A percentile compares a stretch with the other conserved stretches of the same genome.
These are phyloP conservation scores for Mucuna pruriens DNA, from an alignment of 306 rosid species.

Conservation along the genomic window DNA sequence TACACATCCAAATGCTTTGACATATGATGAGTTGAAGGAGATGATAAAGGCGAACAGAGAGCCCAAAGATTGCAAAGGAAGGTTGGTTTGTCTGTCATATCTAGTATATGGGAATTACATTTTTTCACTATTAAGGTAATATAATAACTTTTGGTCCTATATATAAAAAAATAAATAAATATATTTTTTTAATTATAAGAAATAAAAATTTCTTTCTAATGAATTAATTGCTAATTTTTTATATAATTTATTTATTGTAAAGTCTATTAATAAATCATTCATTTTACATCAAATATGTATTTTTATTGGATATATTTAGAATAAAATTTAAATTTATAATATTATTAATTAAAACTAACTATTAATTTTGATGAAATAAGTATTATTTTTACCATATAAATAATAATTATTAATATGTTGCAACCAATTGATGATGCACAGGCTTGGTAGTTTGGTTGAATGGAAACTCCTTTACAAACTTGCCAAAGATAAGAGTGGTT, in stretches of 20 bases:
- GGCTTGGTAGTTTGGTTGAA: constrained; percentile 62
- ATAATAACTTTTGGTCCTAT: too few relatives aligned
- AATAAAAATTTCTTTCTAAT: too few relatives aligned
- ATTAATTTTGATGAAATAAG: too few relatives aligned
- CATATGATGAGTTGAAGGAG: constrained; percentile 59
- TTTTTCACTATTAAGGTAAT: not conserved
- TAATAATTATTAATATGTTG: not conserved
- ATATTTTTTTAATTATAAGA: too few relatives aligned
- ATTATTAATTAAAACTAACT: too few relatives aligned
- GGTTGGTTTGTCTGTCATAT: constrained; percentile 49
- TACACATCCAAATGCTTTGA: constrained; percentile 58
- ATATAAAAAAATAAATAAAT: too few relatives aligned
- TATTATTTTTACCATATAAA: not conserved
- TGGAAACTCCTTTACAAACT: constrained; percentile 69
- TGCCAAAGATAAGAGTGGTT: constrained; percentile 77
- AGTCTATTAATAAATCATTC: too few relatives aligned
- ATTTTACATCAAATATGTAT: too few relatives aligned
- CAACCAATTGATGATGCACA: constrained; percentile 19
- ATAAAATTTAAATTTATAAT: too few relatives aligned
- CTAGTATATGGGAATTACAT: not conserved
- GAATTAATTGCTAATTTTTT: too few relatives aligned
- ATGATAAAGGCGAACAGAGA: constrained; percentile 62
- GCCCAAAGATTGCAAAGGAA: constrained; percentile 65
- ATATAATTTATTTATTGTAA: too few relatives aligned
- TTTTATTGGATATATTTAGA: too few relatives aligned